These are phyloP conservation scores for Phytophthora parvispora DNA, from an alignment of 352 stramenopile species.

Conservation along the genomic window DNA sequence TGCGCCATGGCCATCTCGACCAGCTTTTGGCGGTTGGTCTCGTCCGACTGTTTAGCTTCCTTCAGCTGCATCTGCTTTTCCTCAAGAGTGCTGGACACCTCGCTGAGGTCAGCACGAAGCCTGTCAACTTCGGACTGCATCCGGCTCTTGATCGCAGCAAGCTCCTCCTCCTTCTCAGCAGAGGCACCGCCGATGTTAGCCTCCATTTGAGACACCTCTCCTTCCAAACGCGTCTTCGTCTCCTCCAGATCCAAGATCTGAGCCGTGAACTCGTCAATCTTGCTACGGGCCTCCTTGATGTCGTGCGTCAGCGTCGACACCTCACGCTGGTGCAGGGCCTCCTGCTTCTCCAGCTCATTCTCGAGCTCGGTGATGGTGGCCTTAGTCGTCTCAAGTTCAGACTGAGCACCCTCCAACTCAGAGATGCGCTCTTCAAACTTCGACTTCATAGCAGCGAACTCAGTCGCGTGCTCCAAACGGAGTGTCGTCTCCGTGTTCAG, in stretches of 20 bases:
- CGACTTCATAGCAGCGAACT: constrained; percentile 52
- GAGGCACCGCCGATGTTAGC: constrained; percentile 44
- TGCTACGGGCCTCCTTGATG: constrained; percentile 51
- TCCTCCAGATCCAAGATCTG: constrained; percentile 50
- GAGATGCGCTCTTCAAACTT: constrained; percentile 50
- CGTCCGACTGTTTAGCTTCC: constrained; percentile 45
- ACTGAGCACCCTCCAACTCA: constrained; percentile 52
- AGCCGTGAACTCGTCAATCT: constrained; percentile 43
- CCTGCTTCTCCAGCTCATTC: constrained; percentile 40
- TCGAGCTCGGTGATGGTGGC: constrained; percentile 48
- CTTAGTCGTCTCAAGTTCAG: constrained; percentile 47
- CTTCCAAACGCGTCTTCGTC: constrained; percentile 46
- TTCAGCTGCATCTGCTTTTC: constrained; percentile 44
- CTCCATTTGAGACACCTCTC: constrained; percentile 48
- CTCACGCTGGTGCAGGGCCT: constrained; percentile 46
- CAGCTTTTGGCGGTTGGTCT: constrained; percentile 45
- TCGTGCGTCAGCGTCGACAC: constrained; percentile 49
- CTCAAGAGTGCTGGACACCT: constrained; percentile 38
- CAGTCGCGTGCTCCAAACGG: constrained; percentile 37
- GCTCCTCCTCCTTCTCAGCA: constrained; percentile 39
- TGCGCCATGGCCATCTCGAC: constrained; percentile 54
- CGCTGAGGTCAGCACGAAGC: constrained; percentile 36
- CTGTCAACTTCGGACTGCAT: constrained; percentile 39
- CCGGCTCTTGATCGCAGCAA: constrained; percentile 29
- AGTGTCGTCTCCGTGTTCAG: constrained; percentile 49